Evolutionary conservation across 306 rosid species (phyloP), one percentile per base, ranked within the genome.

Genomic region (Glycine tomentella): DNA sequence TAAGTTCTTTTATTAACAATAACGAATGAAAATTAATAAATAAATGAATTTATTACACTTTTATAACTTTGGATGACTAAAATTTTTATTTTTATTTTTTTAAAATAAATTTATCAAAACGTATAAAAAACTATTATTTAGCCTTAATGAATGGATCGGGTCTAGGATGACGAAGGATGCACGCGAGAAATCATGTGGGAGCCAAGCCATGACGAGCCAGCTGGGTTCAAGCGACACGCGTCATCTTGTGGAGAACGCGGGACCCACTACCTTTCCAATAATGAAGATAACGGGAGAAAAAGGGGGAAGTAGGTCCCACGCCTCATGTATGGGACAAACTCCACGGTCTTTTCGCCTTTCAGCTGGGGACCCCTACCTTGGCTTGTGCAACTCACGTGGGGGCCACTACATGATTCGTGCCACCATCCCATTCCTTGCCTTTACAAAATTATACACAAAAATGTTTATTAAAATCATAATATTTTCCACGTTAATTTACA

Each of bases 321-420:
- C 11, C 14, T 46, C 42, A 11, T 52, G 58, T 74, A 57, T 36
- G 40, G 76, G 79, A 76, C 87, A 72, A 79, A 72, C 17, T 36
- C 57, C 0, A 36, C 45, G 48, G 67, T 70, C 78, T 69, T 36
- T 80, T 70, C 73, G 65, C 56, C 68, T 68, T 55, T 42, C 10
- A 78, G 50, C 62, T 3, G 69, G 86, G 80, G 69, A 17, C 84
- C 80, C 61, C 44, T 12, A 48, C 62, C 38, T 84, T 25, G 69
- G 31, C 84, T 84, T 75, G 77, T 72, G 87, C 74, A 66, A 48
- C 51, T 20, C 85, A 84, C 89, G 77, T 76, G 85, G 9, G 31
- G 80, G 3, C 81, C 5, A 17, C 48, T 34, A 4, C 2, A 7
- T 2, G 9, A 76, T 82, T 69, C 82, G 76, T 84, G 90, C 50